Percentiles rank a stretch among this genome's conserved stretches.
These are phyloP conservation scores for Blastobotrys petasosporus DNA, from an alignment of 1,139 yeast species.

Conservation along the genomic window DNA sequence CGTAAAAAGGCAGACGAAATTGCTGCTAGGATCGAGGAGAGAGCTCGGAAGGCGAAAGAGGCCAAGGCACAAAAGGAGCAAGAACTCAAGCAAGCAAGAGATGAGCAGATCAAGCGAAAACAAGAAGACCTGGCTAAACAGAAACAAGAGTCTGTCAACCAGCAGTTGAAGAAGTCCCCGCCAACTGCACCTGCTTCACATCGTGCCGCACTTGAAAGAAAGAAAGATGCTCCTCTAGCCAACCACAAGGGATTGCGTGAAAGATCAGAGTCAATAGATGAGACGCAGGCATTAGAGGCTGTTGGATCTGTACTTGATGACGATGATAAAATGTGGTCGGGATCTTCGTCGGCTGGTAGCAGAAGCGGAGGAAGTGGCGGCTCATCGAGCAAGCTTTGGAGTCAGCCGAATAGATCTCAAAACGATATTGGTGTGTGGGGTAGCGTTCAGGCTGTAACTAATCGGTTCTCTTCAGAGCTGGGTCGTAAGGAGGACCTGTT, in stretches of 20 bases:
- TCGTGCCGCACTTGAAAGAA: slow-evolving; percentile 19
- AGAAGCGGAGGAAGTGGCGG: slow-evolving; percentile 5
- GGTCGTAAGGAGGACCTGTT: slow-evolving; percentile 8
- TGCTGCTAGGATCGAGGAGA: slow-evolving; percentile 27
- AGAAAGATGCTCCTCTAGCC: slow-evolving; percentile 22
- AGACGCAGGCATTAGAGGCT: slow-evolving; percentile 12
- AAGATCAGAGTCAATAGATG: slow-evolving; percentile 10
- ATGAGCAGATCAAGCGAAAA: slow-evolving; percentile 20
- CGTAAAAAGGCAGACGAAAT: slow-evolving; percentile 29
- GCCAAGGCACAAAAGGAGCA: slow-evolving; percentile 4
- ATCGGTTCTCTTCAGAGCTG: slow-evolving; percentile 10
- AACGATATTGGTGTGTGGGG: slow-evolving; percentile 11
- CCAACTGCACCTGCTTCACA: slow-evolving; percentile 8
- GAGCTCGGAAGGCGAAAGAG: slow-evolving; percentile 37
- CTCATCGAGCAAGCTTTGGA: slow-evolving; percentile 7
- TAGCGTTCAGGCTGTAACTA: slow-evolving; percentile 9
- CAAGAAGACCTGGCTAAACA: slow-evolving; percentile 25
- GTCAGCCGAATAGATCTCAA: slow-evolving; percentile 1
- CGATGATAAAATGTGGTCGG: slow-evolving; percentile 9
- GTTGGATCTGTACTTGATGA: slow-evolving; percentile 14
- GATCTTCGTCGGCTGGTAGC: neutral
- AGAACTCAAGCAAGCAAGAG: slow-evolving; percentile 9
- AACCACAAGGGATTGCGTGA: slow-evolving; percentile 10
- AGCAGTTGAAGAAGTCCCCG: slow-evolving; percentile 9
- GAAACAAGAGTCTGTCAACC: slow-evolving; percentile 36